These are phyloP conservation scores for Parietaria judaica DNA, from an alignment of 306 rosid genomes.

Conservation along the genomic window DNA sequence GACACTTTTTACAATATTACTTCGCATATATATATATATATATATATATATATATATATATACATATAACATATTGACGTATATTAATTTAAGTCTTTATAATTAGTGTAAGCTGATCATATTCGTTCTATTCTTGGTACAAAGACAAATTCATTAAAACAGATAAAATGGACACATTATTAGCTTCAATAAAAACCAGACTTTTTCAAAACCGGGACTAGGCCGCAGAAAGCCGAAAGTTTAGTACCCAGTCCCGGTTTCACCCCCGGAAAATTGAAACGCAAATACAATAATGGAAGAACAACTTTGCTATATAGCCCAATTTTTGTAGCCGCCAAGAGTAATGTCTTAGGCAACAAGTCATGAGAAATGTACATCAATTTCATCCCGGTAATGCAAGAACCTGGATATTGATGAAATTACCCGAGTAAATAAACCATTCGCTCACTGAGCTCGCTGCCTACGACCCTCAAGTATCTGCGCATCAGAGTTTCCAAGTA, in stretches of 20 bases:
- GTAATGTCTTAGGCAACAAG: neutral
- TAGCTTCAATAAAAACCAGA: no score
- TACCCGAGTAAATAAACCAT: slow-evolving; percentile 46
- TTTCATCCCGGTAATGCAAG: neutral
- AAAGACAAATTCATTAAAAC: no score
- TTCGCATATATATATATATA: neutral
- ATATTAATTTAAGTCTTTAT: no score
- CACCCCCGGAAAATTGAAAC: neutral
- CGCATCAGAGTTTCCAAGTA: slow-evolving; percentile 61
- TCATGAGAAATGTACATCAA: neutral
- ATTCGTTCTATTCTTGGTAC: no score
- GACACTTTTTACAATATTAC: no score
- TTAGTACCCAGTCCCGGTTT: no score
- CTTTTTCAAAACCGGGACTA: no score
- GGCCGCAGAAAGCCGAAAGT: no score
- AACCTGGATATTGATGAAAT: slow-evolving; percentile 5
- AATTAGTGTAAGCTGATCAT: no score
- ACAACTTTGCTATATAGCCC: neutral
- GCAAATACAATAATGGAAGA: neutral
- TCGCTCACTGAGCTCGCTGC: slow-evolving; percentile 55
- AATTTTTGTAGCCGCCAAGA: slow-evolving; percentile 1
- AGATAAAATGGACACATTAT: no score
- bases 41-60: neutral
- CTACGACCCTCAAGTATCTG: slow-evolving; percentile 58
- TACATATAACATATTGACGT: no score